Base-by-base conservation (phyloP, 1,284 basidiomycete species). In the Athelia psychrophila region DNA sequence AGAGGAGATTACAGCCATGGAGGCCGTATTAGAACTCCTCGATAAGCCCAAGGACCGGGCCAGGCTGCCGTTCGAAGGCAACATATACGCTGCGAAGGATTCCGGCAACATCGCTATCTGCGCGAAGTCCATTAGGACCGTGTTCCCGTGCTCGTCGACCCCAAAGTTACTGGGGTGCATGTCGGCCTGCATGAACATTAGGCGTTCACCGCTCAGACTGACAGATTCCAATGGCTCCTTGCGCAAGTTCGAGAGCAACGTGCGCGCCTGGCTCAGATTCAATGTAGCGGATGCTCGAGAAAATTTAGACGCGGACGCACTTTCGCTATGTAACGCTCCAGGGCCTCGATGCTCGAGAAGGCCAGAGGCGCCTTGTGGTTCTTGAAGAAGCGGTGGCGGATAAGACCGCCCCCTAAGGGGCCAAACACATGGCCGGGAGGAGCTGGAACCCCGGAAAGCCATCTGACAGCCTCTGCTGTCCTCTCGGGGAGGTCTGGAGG, bases 121-220 rank as follows among this genome's bases (percentile, higher is more conserved):
- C 4, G n/a, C 49, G 47, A 66, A 65, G 53, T 65, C 60, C 36
- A 66, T 42, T 19, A 67, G 24, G 52, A 63, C 58, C 48, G 53
- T 59, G 30, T 51, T 58, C 44, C 60, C 61, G 23, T 57, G 9
- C 20, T 57, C 50, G 53, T 66, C 65, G 46, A 64, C 57, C 49
- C 54, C 58, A 52, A 63, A 64, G 57, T 66, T 65, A 53, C 57
- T 54, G 35, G 20, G 12, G 52, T 66, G 22, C 56, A 68, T 62
- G 60, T 68, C 63, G 53, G 64, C 58, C 58, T 68, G 66, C 45
- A 55, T 61, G 56, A 65, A 61, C 27, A 65, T 56, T 12, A 66
- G 38, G 27, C 49, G 54, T 25, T 66, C 65, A 51, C 51, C 47
- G 46, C 44, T 44, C 27, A 66, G 23, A 22, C 46, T 59, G 53